These are phyloP conservation scores for Nicotiana sylvestris DNA, from an alignment of 257 asterid species.

Conservation along the genomic window DNA sequence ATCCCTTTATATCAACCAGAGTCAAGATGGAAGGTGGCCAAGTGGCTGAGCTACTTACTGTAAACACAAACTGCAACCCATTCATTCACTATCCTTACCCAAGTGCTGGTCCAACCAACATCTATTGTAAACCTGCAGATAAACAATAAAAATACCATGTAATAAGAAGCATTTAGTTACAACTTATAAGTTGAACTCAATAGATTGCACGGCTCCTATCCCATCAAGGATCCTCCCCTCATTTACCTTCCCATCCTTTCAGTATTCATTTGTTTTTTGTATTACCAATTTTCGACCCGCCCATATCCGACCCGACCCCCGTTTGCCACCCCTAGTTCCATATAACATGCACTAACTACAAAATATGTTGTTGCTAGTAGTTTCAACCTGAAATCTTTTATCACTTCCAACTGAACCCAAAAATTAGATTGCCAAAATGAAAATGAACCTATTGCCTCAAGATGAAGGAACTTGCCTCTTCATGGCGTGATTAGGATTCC, in stretches of 20 bases:
- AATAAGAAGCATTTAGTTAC: neutral
- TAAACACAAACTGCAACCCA: slow-evolving; percentile 49
- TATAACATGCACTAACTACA: no score
- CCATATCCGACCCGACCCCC: no score
- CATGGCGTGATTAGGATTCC: slow-evolving; percentile 53
- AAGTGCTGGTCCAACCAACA: slow-evolving; percentile 53
- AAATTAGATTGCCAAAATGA: neutral
- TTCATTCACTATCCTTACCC: slow-evolving; percentile 57
- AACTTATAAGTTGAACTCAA: neutral
- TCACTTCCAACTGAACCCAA: neutral
- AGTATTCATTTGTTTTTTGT: neutral
- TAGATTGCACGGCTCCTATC: neutral
- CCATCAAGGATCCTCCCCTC: neutral
- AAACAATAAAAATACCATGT: neutral
- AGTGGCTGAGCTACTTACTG: slow-evolving; percentile 26
- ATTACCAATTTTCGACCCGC: no score
- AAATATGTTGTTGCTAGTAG: no score
- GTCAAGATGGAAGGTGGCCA: neutral
- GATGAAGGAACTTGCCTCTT: slow-evolving; percentile 29
- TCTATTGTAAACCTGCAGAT: slow-evolving; percentile 44
- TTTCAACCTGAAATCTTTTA: neutral
- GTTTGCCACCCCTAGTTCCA: no score
- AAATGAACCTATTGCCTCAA: neutral
- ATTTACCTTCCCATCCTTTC: no score
- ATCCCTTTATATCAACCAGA: neutral